phyloP scores from a whole-genome alignment of 768 basidiomycete genomes.

The Tephrocybe sp. region DNA sequence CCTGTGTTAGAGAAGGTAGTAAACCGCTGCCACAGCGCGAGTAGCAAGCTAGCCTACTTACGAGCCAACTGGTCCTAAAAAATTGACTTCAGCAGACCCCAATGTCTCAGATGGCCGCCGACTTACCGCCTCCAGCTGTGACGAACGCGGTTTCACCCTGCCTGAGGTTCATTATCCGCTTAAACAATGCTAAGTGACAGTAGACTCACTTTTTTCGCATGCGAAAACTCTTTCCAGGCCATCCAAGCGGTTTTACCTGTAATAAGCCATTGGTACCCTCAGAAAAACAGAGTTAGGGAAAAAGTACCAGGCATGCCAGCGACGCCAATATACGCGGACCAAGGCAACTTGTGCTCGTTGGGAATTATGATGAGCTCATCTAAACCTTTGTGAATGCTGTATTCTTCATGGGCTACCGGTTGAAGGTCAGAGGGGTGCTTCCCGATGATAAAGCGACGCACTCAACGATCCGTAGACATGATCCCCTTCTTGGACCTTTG shows the following conservation, averaged over 20 bases:
- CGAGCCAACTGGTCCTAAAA: conserved; percentile 53
- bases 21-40: no score
- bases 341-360: conserved; percentile 46
- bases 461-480: conserved; percentile 30
- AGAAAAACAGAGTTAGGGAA: not conserved
- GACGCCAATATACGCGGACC: conserved; percentile 47
- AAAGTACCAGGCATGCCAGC: conserved; percentile 50
- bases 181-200: not conserved
- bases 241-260: conserved; percentile 33
- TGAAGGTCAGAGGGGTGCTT: no score
- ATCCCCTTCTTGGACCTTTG: conserved; percentile 24
- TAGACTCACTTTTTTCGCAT: conserved; percentile 27
- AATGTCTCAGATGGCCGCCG: not conserved
- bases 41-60: no score
- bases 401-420: conserved; percentile 41
- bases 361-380: conserved; percentile 26
- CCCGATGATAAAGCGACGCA: not conserved
- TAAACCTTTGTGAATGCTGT: conserved; percentile 27
- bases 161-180: no score
- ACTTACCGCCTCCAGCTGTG: conserved; percentile 34
- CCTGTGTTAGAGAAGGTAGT: no score
- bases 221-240: conserved; percentile 39
- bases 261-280: not conserved
- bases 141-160: conserved; percentile 40
- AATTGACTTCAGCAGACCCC: conserved; percentile 13